Conservation (phyloP, 768 basidiomycete species). For the Tylopilus plumbeoviolaceoides region DNA sequence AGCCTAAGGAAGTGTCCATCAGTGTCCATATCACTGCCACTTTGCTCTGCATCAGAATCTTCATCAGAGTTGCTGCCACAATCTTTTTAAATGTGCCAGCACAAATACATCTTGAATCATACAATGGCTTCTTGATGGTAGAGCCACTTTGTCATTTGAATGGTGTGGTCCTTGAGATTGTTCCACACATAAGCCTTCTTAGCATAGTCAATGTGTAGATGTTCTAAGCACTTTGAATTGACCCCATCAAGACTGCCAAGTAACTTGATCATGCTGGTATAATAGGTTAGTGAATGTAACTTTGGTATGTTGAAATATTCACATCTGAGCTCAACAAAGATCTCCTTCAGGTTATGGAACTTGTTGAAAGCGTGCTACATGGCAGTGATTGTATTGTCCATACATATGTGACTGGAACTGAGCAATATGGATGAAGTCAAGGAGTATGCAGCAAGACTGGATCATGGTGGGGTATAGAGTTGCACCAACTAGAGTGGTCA, state of each 20-base stretch:
- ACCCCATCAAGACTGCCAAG: background rate
- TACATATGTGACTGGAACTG: background rate
- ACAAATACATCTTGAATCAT: background rate
- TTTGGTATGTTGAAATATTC: background rate
- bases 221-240: background rate
- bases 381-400: background rate
- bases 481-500: background rate
- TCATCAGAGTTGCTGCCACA: no score
- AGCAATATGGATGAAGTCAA: background rate
- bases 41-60: no score
- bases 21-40: no score
- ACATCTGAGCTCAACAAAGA: background rate
- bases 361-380: background rate
- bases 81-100: no score
- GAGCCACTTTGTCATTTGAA: slow-evolving; percentile 2
- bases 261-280: background rate
- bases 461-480: no score
- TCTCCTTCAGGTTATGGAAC: background rate
- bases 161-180: background rate
- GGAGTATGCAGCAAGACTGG: no score
- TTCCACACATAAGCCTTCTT: background rate
- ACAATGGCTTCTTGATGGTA: background rate
- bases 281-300: background rate
- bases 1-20: no score
- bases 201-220: background rate